Evolutionary conservation across 805 yeast species (phyloP), one percentile per base, ranked within the genome.

Genomic region (Metschnikowia baotianmanensis): DNA sequence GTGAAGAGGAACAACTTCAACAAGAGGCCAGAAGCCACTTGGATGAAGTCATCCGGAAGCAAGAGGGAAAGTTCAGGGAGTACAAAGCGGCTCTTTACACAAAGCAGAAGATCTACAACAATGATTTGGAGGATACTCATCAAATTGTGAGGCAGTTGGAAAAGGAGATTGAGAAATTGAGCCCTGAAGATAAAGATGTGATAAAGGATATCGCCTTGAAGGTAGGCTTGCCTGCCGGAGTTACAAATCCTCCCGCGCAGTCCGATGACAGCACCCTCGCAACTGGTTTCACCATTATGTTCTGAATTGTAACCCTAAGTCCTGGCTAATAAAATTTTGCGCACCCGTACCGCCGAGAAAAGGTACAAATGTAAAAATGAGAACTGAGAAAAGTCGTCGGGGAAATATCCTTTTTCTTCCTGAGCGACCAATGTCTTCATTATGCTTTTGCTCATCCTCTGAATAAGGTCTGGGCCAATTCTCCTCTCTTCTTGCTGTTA

Each of bases 31-130:
- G 50, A n/a, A 25, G 28, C 23, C 45, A 38, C 33, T 38, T 50
- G 45, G 53, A 48, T 17, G 72, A 65, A 15, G 55, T 69, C 18
- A 72, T 78, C 30, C 55, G 61, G 11, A 40, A 53, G 3, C 83
- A 83, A 54, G 86, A 82, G 46, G 62, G 56, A 34, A 72, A 76
- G 46, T 82, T 82, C 48, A 76, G 74, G 53, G 78, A 74, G 23
- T 81, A 87, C 86, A 80, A 80, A 53, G 61, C 59, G 40, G 76
- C 76, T 0, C 62, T 84, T 34, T 67, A 74, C 36, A 68, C 66
- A 15, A 76, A 76, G 52, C 89, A 83, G 58, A 65, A 63, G n/a
- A 58, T 59, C 38, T 73, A 78, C 47, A 82, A 82, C 50, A 58
- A 65, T 31, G 83, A 77, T 40, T 72, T 83, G 42, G 79, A 74